phyloP scores from a whole-genome alignment of 2,329 filamentous ascomycete species.

The Orbilia oligospora region DNA sequence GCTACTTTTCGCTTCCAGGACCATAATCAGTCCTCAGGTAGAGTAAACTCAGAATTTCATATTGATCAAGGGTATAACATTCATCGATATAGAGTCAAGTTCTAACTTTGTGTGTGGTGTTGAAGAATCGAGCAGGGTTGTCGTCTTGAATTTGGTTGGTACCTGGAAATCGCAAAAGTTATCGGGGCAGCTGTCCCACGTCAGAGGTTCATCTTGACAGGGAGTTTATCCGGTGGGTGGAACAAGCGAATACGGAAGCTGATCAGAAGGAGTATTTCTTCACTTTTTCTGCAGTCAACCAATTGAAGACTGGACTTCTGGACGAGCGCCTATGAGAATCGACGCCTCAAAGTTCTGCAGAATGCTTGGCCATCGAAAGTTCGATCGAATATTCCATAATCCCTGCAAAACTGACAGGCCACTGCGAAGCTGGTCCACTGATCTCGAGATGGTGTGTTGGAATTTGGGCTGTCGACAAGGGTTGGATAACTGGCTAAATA shows the following conservation, averaged over 20 bases:
- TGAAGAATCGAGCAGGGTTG: slow-evolving; percentile 45
- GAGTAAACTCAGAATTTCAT: slow-evolving; percentile 24
- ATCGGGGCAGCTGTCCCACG: slow-evolving; percentile 41
- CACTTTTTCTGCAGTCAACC: background rate
- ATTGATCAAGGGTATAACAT: slow-evolving; percentile 46
- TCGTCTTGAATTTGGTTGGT: slow-evolving; percentile 6
- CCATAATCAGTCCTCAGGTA: slow-evolving; percentile 37
- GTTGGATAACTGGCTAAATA: slow-evolving; percentile 53
- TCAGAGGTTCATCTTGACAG: slow-evolving; percentile 46
- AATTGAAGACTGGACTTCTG: background rate
- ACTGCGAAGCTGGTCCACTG: slow-evolving; percentile 24
- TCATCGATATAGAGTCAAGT: slow-evolving; percentile 25
- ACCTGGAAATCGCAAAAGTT: slow-evolving; percentile 47
- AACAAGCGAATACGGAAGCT: slow-evolving; percentile 49
- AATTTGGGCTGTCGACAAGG: slow-evolving; percentile 36
- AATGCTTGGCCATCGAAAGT: slow-evolving; percentile 25
- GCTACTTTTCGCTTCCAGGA: slow-evolving; percentile 51
- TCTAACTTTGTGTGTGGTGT: slow-evolving; percentile 39
- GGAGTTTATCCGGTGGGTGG: slow-evolving; percentile 55
- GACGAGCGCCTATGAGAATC: slow-evolving; percentile 19
- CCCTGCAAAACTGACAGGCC: slow-evolving; percentile 10
- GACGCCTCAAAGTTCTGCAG: slow-evolving; percentile 4
- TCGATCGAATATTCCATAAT: slow-evolving; percentile 58
- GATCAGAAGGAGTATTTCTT: slow-evolving; percentile 9
- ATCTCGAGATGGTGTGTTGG: slow-evolving; percentile 50